These are phyloP conservation scores for Dryas integrifolia DNA, from an alignment of 331 rosid genomes.

Conservation along the genomic window DNA sequence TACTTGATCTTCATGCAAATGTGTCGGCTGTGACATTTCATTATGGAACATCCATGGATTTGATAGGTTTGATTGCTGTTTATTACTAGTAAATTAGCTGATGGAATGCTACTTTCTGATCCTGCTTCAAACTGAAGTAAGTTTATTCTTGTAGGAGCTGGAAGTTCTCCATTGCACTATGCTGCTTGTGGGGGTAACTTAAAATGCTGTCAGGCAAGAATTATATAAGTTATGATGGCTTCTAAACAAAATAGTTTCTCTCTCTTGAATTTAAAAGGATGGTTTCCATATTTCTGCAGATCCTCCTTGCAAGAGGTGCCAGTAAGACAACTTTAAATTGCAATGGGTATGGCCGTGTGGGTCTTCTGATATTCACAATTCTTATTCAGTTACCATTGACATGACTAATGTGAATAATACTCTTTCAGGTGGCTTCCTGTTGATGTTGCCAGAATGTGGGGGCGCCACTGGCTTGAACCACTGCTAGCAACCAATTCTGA, in stretches of 20 bases:
- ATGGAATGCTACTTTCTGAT: constrained; percentile 13
- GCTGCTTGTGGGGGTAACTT: constrained; percentile 98
- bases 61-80: constrained; percentile 60
- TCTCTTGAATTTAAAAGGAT: constrained; percentile 26
- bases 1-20: constrained; percentile 83
- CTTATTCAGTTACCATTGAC: constrained; percentile 12
- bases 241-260: constrained; percentile 10
- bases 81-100: constrained; percentile 1
- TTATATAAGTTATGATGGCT: constrained; percentile 11
- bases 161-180: constrained; percentile 93
- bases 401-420: constrained; percentile 16
- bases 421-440: constrained; percentile 86
- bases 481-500: constrained; percentile 71
- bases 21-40: constrained; percentile 70
- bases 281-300: constrained; percentile 42
- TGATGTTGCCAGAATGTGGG: constrained; percentile 97
- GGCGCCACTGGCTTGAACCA: constrained; percentile 96
- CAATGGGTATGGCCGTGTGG: constrained; percentile 58
- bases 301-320: constrained; percentile 90
- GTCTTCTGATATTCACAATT: constrained; percentile 9
- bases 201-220: constrained; percentile 95
- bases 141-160: constrained; percentile 63
- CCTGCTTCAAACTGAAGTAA: constrained; percentile 22
- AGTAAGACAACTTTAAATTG: constrained; percentile 77
- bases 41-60: constrained; percentile 95